Conservation (phyloP, 139 green algal species). For the Closterium sp. region DNA sequence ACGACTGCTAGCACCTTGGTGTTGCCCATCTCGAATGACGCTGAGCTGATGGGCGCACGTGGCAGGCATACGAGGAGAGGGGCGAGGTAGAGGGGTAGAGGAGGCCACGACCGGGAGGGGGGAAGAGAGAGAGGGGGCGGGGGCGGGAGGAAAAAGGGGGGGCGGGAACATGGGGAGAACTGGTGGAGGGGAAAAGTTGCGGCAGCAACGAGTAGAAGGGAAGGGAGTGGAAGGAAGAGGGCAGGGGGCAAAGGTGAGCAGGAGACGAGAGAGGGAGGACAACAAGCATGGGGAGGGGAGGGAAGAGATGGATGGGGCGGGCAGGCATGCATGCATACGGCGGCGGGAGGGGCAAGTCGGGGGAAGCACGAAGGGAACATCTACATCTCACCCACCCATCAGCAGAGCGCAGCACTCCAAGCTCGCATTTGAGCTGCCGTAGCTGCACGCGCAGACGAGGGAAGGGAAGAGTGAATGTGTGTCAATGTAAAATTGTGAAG, state of each 20-base stretch:
- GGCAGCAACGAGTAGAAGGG: background rate
- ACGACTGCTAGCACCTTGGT: constrained; percentile 86
- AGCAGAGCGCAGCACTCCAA: constrained; percentile 28
- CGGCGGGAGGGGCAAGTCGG: no score
- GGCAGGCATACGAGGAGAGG: background rate
- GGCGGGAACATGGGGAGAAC: background rate
- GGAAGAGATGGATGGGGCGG: no score
- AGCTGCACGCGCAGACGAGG: constrained; percentile 8
- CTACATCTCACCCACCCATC: constrained; percentile 15
- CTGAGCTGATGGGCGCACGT: constrained; percentile 23
- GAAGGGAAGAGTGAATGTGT: no score
- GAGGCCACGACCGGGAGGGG: no score
- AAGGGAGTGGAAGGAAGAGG: no score
- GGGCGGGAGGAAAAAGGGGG: background rate
- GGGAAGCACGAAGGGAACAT: no score
- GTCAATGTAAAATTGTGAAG: no score
- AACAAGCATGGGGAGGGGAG: no score
- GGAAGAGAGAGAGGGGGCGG: background rate
- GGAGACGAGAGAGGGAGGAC: no score
- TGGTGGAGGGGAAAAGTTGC: background rate
- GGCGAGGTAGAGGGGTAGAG: background rate
- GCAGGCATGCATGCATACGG: no score
- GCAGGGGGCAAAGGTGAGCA: no score
- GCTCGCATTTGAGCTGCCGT: constrained; percentile 26
- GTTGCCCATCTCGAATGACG: constrained; percentile 79